Evolutionary conservation across 257 asterid species (phyloP).

Genomic region (Solanum habrochaites): DNA sequence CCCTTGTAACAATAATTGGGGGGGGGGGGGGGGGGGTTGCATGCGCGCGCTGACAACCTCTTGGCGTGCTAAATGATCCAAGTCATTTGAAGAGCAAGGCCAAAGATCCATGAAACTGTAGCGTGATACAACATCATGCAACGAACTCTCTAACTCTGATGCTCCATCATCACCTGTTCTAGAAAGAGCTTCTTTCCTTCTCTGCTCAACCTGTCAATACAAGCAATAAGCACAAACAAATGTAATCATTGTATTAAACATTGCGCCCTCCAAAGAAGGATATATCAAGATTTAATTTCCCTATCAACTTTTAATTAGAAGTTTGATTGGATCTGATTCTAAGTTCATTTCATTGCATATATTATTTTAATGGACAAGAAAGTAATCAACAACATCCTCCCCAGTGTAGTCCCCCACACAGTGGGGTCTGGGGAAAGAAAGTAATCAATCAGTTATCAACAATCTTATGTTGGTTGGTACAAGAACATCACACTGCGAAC

Average conservation of each 20-base stretch:
- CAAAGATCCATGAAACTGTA: conserved; percentile 91
- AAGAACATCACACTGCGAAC: not conserved
- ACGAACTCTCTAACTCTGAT: conserved; percentile 51
- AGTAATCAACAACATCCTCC: not conserved
- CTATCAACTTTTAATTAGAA: not conserved
- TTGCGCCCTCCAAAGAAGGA: not conserved
- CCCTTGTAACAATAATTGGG: not conserved
- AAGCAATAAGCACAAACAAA: not conserved
- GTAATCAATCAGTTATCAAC: not conserved
- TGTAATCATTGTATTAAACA: not conserved
- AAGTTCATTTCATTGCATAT: not conserved
- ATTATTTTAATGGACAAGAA: not conserved
- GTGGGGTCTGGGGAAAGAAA: not conserved
- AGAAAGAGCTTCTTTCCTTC: conserved; percentile 88
- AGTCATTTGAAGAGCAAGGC: conserved; percentile 94
- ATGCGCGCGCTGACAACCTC: conserved; percentile 38
- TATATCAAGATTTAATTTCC: not conserved
- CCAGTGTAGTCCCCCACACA: not conserved
- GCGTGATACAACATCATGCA: conserved; percentile 83
- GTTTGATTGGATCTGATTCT: not conserved
- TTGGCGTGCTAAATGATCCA: conserved; percentile 84
- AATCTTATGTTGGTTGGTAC: not conserved
- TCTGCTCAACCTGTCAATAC: conserved; percentile 72
- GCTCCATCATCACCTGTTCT: conserved; percentile 59
- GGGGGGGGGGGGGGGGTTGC: not conserved